Evolutionary conservation across 495 filamentous ascomycete species (phyloP), one percentile per base, ranked within the genome.

Genomic region (Margaritispora aquatica): DNA sequence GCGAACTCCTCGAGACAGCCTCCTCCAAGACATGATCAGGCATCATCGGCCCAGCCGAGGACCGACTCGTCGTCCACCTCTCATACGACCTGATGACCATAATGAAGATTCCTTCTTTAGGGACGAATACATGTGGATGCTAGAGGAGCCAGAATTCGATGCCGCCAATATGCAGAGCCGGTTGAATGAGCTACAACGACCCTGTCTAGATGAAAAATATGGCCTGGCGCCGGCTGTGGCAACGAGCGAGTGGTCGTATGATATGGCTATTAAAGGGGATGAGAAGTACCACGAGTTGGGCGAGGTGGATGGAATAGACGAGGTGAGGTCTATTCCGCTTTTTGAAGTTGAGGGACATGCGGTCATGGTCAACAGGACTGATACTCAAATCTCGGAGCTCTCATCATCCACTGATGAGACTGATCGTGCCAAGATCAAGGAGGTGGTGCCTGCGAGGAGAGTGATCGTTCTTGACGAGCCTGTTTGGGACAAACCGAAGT

Each of bases 201-300:
- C 36, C 2, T 26, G 17, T 10, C 23, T 41, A 26, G 36, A 26
- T 24, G 20, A 10, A 3, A 26, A 23, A 13, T 26, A 21, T 17
- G 47, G 47, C 4, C 11, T 36, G 15, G 31, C n/a, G 2, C 3
- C 38, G 19, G 4, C 8, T 15, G 38, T 2, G 17, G 17, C 17
- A 17, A 15, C 47, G 10, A 46, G 36, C 26, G 54, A 55, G 23
- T 55, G 54, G 54, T 55, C 54, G 20, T 46, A 55, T 55, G 65
- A 26, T 9, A 2, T 27, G 21, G 48, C 48, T 10, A 29, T 26
- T 17, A 26, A 23, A 3, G 38, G 38, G 38, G 15, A 34, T 13
- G 29, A 44, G 38, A 44, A n/a, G 19, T n/a, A 8, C 7, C 15
- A 44, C 38, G 38, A 44, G 38, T 17, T 44, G 17, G 38, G 19